Base-by-base conservation (phyloP, 805 yeast genomes). In the Ogataea methanolica region DNA sequence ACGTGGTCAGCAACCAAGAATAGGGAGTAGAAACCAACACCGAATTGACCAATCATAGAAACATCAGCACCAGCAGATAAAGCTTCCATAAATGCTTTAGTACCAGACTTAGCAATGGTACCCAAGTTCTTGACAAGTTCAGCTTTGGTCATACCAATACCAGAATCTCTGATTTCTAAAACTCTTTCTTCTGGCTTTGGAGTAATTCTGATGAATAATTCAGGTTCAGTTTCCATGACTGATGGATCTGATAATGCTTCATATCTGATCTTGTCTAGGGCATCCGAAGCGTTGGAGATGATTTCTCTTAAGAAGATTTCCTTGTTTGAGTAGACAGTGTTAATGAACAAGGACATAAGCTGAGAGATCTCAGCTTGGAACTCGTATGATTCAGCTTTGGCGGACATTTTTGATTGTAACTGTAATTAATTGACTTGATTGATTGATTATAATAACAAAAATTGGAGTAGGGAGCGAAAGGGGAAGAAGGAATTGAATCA, bases 291-390 rank as follows among this genome's bases (percentile, higher is more conserved):
- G 75, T 94, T 94, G 56, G 99, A 94, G 67, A 94, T 88, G 78
- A 94, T 81, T 74, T 94, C 99, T 87, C 99, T 92, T 68, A 94
- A 79, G 85, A 94, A 94, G 65, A 94, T 94, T 75, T 94, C 99
- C 80, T 94, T 94, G 85, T 94, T 94, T 46, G 99, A 94, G 77
- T 94, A 94, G 66, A 94, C 99, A 49, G 99, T 94, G 89, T 94
- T 94, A 78, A 94, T 94, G 90, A 94, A 89, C 82, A 94, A 84
- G 74, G 97, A 89, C 98, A 94, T 86, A 83, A 94, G 82, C 96
- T 94, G 99, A 85, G 98, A 89, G 75, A 94, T 94, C 90, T 94
- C 99, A 82, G 99, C 99, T 75, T 95, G 97, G 76, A 94, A 94
- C 80, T 92, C 98, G 71, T 81, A 88, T 50, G 95, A 85, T 79